Evolutionary conservation across 208 protist species (phyloP).

Genomic region (Endotrypanum monterogeii): DNA sequence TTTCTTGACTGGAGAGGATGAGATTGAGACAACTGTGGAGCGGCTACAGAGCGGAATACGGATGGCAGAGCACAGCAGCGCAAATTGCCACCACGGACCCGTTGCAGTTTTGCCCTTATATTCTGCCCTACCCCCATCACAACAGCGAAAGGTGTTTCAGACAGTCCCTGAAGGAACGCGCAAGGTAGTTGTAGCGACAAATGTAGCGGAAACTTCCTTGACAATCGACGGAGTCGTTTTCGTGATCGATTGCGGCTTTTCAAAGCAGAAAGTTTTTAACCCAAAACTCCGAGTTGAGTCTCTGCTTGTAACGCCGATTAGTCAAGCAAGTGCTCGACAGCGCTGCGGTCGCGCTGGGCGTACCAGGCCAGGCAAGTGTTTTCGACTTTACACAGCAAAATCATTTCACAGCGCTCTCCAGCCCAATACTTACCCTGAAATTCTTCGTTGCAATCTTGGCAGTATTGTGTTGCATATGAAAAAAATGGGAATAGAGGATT

Average conservation of each 20-base stretch:
- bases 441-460: conserved; percentile 97
- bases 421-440: conserved; percentile 96
- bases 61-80: conserved; percentile 80
- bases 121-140: conserved; percentile 96
- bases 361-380: conserved; percentile 97
- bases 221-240: conserved; percentile 99
- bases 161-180: conserved; percentile 81
- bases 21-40: conserved; percentile 98
- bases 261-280: conserved; percentile 98
- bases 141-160: conserved; percentile 98
- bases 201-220: conserved; percentile 99
- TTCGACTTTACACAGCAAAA: conserved; percentile 96
- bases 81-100: conserved; percentile 72
- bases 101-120: conserved; percentile 97
- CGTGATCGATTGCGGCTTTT: conserved; percentile 98
- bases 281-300: conserved; percentile 97
- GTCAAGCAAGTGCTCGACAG: conserved; percentile 96
- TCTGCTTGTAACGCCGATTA: conserved; percentile 97
- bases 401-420: conserved; percentile 95
- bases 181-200: conserved; percentile 98
- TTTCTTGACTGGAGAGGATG: conserved; percentile 99
- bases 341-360: conserved; percentile 95
- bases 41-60: conserved; percentile 90
- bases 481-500: conserved; percentile 98
- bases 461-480: conserved; percentile 98